phyloP scores from a whole-genome alignment of 371 early-diverging fungal species.

The Mucor ambiguus region DNA sequence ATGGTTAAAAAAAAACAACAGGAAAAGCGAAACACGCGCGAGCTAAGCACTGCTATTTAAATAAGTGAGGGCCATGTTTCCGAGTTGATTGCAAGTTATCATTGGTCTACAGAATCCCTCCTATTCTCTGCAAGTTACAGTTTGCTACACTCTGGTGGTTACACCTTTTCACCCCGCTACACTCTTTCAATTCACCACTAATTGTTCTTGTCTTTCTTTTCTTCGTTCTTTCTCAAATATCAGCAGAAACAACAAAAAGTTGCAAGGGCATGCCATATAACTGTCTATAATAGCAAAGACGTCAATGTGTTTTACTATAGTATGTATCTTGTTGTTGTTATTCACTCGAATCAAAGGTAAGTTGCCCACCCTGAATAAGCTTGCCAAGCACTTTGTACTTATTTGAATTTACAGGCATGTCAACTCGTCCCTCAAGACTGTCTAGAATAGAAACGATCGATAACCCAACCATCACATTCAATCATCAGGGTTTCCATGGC shows the following conservation, averaged over 20 bases:
- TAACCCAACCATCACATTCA: slow-evolving; percentile 2
- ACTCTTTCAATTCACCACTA: background rate
- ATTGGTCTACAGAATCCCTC: background rate
- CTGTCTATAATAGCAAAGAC: background rate
- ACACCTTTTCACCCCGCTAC: background rate
- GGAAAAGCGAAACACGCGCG: background rate
- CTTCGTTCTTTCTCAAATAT: background rate
- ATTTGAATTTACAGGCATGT: slow-evolving; percentile 6
- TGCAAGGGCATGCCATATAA: background rate
- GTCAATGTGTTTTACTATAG: slow-evolving; percentile 1
- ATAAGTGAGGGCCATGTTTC: background rate
- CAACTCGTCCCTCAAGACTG: slow-evolving; percentile 14
- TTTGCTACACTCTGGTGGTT: background rate
- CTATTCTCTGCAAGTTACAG: background rate
- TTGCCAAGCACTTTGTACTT: background rate
- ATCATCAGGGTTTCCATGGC: background rate
- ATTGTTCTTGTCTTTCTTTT: background rate
- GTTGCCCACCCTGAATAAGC: background rate
- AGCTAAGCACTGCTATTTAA: background rate
- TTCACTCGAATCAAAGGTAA: slow-evolving; percentile 6
- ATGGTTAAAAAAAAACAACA: background rate
- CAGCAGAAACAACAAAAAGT: background rate
- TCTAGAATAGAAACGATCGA: slow-evolving; percentile 8
- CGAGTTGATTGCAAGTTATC: background rate
- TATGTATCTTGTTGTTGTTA: slow-evolving; percentile 2